phyloP scores from a whole-genome alignment of 208 protist species.

The Angomonas desouzai region DNA sequence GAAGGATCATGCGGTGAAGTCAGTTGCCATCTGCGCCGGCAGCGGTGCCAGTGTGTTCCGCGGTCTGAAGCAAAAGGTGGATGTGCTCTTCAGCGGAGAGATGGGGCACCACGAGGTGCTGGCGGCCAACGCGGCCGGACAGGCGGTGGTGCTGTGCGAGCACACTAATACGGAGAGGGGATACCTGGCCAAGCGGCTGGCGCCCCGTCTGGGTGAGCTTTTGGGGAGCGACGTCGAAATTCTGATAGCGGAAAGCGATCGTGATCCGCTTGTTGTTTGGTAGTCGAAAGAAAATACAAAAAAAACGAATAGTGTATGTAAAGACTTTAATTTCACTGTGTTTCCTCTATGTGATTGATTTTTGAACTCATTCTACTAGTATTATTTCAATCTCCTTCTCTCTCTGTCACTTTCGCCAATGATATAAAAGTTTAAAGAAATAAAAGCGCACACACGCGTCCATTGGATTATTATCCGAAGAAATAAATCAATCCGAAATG shows the following conservation, averaged over 20 bases:
- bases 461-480: not conserved
- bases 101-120: slow-evolving; percentile 94
- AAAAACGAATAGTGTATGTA: no score
- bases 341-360: no score
- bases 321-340: no score
- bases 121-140: slow-evolving; percentile 62
- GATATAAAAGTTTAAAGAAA: no score
- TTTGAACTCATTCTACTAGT: not conserved
- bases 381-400: not conserved
- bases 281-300: slow-evolving; percentile 21
- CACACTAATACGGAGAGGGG: slow-evolving; percentile 93
- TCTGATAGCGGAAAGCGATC: slow-evolving; percentile 53
- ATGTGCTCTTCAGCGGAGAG: slow-evolving; percentile 86
- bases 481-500: slow-evolving; percentile 12
- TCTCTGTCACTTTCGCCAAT: no score
- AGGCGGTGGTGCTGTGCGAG: slow-evolving; percentile 86
- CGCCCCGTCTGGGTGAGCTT: slow-evolving; percentile 30
- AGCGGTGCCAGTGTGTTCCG: slow-evolving; percentile 79
- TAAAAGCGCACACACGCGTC: no score
- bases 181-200: slow-evolving; percentile 57
- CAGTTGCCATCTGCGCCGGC: slow-evolving; percentile 86
- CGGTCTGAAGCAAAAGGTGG: slow-evolving; percentile 32
- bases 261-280: slow-evolving; percentile 74
- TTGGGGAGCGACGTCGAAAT: slow-evolving; percentile 51
- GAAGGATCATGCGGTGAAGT: slow-evolving; percentile 29